Evolutionary conservation across 129 eudicot species (phyloP), one percentile per base, ranked within the genome.

Genomic region (Deinandra increscens): DNA sequence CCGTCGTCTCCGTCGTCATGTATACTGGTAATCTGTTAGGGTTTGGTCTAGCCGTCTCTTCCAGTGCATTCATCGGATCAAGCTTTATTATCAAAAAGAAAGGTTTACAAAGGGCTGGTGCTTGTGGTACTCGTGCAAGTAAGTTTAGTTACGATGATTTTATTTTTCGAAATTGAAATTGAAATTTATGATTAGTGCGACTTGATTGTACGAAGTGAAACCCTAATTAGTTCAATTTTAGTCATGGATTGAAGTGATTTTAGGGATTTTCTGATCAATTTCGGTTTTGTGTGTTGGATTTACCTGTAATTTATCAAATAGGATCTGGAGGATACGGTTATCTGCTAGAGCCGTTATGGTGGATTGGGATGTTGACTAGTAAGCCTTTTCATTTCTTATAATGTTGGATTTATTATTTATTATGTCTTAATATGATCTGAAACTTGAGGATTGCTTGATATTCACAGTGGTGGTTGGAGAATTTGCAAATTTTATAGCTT

Each of bases 271-370:
- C 53, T 64, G 44, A 53, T 74, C 64, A 29, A 53, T 54, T 38
- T 34, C 12, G 26, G 9, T 19, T 44, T 67, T 41, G 15, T 56
- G 44, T 64, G 33, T 22, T 18, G 20, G 23, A 7, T 31, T 51
- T 49, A 48, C 72, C 33, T 67, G 5, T 49, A 29, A 59, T 15
- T 71, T 18, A 44, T 29, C 8, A 41, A 46, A 64, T 68, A 91
- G 97, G 96, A 71, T 85, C 92, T 7, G 97, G 97, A 73, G 97
- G 97, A 53, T 85, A 91, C 68, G 97, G 95, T 78, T 91, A 91
- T 80, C 77, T 91, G 79, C 67, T 71, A 58, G 76, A 91, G 74
- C 97, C 97, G 14, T 91, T 91, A 34, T 91, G 97, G 97, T 91
- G 97, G 97, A 78, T 91, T 78, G 97, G 97, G 79, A 91, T 91